Base-by-base conservation (phyloP, 371 early-diverging fungal genomes). In the Capillidium rhysosporum region DNA sequence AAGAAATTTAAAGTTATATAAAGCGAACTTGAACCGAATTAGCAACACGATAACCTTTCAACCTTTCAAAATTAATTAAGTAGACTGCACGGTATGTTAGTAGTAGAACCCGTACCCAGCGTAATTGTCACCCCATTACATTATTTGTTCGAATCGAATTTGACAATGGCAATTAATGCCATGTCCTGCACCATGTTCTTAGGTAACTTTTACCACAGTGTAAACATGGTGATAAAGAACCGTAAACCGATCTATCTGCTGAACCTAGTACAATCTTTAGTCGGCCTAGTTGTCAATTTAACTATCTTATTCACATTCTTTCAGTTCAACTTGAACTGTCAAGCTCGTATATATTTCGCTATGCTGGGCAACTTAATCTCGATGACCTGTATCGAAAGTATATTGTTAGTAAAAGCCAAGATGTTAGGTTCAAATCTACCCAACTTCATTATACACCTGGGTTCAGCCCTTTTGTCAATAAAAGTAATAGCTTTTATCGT, bases 221-320 rank as follows among this genome's bases (percentile, higher is more conserved):
- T 64, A 56, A 59, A 61, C 41, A 57, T 59, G 0, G 20, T 69
- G 31, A 66, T 73, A 68, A 71, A 69, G 72, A 74, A 56, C 73
- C 74, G 52, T 68, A 52, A 52, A 25, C 52, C 39, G 16, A 57
- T 58, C 38, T 55, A 30, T n/a, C 48, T 47, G 9, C 28, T 56
- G 39, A 38, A 40, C 30, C 48, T 56, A 18, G 28, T 49, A n/a
- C 56, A 56, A 28, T 34, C 40, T 40, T 43, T 56, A 5, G 28
- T 56, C 3, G 56, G 56, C 1, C 5, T 38, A 43, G 21, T 56
- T 7, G 48, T 44, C 48, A 56, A 56, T n/a, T 18, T 56, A 39
- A 34, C 39, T 14, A 46, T 49, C 8, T 8, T 56, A 0, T 16
- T 56, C 20, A 38, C 39, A 9, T 56, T 56, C 28, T 56, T 56